Evolutionary conservation across 495 filamentous ascomycete genomes (phyloP).

Genomic region (Geoglossum glabrum): DNA sequence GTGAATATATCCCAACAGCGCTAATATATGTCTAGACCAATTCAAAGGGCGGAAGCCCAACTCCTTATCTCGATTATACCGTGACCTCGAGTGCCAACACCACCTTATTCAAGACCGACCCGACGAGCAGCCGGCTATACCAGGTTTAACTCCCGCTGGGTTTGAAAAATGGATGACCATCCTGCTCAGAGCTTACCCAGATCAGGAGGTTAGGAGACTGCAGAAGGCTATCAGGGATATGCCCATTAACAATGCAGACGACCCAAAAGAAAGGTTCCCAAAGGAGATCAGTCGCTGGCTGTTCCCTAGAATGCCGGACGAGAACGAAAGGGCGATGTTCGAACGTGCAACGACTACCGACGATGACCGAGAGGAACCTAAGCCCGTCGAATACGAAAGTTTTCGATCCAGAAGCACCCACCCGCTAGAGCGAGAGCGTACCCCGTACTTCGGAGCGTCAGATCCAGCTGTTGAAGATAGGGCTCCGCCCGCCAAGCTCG

Average conservation of each 20-base stretch:
- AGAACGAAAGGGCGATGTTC: background rate
- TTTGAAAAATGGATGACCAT: slow-evolving; percentile 62
- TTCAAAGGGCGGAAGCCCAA: slow-evolving; percentile 29
- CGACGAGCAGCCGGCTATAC: slow-evolving; percentile 42
- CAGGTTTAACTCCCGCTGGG: slow-evolving; percentile 58
- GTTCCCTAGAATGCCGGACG: slow-evolving; percentile 27
- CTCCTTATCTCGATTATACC: slow-evolving; percentile 51
- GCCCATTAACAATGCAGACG: slow-evolving; percentile 55
- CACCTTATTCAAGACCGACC: slow-evolving; percentile 51
- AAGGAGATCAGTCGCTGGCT: slow-evolving; percentile 57
- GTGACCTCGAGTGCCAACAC: slow-evolving; percentile 57
- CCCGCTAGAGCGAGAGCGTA: background rate
- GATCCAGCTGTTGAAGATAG: background rate
- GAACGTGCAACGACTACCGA: background rate
- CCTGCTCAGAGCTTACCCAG: slow-evolving; percentile 57
- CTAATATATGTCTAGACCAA: slow-evolving; percentile 19
- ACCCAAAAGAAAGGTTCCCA: slow-evolving; percentile 54
- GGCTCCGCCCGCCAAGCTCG: slow-evolving; percentile 16
- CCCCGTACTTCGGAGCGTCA: background rate
- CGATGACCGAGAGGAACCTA: background rate
- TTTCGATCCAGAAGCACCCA: background rate
- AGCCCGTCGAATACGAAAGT: background rate
- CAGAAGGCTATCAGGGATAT: slow-evolving; percentile 51
- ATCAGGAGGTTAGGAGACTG: slow-evolving; percentile 55
- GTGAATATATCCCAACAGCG: background rate